Conservation (phyloP, 2,329 filamentous ascomycete genomes). For the Helicocarpus griseus region DNA sequence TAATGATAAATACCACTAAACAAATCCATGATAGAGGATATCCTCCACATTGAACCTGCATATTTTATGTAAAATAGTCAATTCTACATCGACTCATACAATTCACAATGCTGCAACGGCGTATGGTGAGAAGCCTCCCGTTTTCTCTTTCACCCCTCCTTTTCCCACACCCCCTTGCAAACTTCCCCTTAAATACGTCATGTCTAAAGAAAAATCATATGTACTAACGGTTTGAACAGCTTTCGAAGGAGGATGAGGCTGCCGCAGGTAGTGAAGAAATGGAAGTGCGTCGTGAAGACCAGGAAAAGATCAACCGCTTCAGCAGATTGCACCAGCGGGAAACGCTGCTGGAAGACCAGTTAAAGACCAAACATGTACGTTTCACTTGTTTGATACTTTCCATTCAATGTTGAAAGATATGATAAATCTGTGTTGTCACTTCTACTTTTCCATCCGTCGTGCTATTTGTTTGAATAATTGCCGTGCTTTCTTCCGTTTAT, state of each 20-base stretch:
- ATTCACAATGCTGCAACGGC: conserved; percentile 2
- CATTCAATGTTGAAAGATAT: too few species aligned
- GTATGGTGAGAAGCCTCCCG: neutral
- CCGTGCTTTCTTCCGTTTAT: neutral
- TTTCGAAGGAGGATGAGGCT: conserved; percentile 86
- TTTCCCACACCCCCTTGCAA: neutral
- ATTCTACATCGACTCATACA: too few species aligned
- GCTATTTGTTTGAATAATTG: too few species aligned
- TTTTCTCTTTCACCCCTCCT: neutral
- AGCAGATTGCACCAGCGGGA: conserved; percentile 87
- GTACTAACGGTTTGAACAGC: conserved; percentile 44
- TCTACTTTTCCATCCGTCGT: too few species aligned
- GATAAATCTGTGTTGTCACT: too few species aligned
- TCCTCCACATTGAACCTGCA: too few species aligned
- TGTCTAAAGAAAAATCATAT: neutral
- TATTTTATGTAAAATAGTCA: too few species aligned
- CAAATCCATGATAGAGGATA: too few species aligned
- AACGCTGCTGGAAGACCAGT: conserved; percentile 64
- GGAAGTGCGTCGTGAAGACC: conserved; percentile 90
- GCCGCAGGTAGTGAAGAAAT: conserved; percentile 66
- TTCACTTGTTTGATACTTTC: neutral
- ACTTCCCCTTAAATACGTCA: neutral
- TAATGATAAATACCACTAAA: too few species aligned
- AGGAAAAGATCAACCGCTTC: conserved; percentile 98
- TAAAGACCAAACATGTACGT: conserved; percentile 67